phyloP scores from a whole-genome alignment of 169 alveolate species.

The Plasmodium adleri region DNA sequence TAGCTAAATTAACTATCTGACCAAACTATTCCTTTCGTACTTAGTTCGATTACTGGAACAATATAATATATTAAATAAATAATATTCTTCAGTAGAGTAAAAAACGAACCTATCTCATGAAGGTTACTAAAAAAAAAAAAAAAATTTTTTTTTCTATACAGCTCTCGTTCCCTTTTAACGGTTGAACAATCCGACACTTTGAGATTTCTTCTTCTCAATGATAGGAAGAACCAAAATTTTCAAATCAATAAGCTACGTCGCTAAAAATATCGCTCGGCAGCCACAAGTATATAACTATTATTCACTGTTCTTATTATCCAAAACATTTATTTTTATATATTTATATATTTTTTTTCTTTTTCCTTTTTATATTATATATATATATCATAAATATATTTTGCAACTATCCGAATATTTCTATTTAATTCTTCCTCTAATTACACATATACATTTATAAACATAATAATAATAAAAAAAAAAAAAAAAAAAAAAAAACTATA shows the following conservation, averaged over 20 bases:
- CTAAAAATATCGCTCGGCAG: constrained; percentile 95
- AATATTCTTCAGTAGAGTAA: constrained; percentile 88
- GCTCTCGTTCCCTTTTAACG: constrained; percentile 84
- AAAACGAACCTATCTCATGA: constrained; percentile 95
- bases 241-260: constrained; percentile 93
- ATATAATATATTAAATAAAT: not conserved
- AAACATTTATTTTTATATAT: too few relatives aligned
- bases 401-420: too few relatives aligned
- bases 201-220: constrained; percentile 87
- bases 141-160: constrained; percentile 79
- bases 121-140: constrained; percentile 74
- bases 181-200: constrained; percentile 87
- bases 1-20: constrained; percentile 41
- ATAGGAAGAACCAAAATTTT: constrained; percentile 87
- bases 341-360: too few relatives aligned
- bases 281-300: constrained; percentile 85
- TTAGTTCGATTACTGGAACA: constrained; percentile 48
- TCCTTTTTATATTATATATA: too few relatives aligned
- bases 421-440: too few relatives aligned
- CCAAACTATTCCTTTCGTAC: constrained; percentile 71
- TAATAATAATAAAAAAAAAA: too few relatives aligned
- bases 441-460: too few relatives aligned
- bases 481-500: too few relatives aligned
- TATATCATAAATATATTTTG: too few relatives aligned
- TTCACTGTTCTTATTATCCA: too few relatives aligned